Evolutionary conservation across 345 rosid species (phyloP), one percentile per base, ranked within the genome.

Genomic region (Alliaria petiolata): DNA sequence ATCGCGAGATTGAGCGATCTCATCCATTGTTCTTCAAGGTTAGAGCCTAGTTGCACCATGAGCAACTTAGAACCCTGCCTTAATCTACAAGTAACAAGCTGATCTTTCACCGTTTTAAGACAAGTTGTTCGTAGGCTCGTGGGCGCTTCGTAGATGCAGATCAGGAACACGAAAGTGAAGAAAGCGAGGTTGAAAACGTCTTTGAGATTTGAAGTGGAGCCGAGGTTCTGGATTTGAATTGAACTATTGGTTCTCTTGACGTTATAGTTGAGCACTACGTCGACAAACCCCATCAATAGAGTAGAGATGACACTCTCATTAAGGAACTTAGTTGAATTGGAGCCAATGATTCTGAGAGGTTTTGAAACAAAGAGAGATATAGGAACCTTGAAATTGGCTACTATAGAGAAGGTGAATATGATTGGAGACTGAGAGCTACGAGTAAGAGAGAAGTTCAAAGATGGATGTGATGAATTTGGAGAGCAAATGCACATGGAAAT

Each of bases 21-120:
- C 91, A 90, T 90, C 97, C 98, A 89, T 47, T 83, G 87, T 71
- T 87, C 97, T 68, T 90, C 98, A 5, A 93, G 72, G 53, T 90
- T 93, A 2, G 93, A 81, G 20, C 97, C 97, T 22, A 93, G 58
- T 33, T 79, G 79, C 33, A 76, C 79, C 96, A 90, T 83, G 4
- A 93, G 96, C 62, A 58, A 25, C 78, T 85, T 89, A 10, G 89
- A 81, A 0, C 90, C 89, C 28, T 68, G 77, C 52, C 89, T 82
- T 51, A 77, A 67, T 6, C 68, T 81, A 66, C 77, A 69, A 73
- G 70, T 53, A 7, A 80, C 53, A 38, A 93, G 45, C 16, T 84
- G 85, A 59, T 82, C 74, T 86, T 84, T 89, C 31, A 93, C 71
- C 54, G 76, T 70, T 42, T 52, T 72, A 8, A 93, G 76, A 67